Evolutionary conservation across 306 rosid species (phyloP).

Genomic region (Cucurbita ficifolia): DNA sequence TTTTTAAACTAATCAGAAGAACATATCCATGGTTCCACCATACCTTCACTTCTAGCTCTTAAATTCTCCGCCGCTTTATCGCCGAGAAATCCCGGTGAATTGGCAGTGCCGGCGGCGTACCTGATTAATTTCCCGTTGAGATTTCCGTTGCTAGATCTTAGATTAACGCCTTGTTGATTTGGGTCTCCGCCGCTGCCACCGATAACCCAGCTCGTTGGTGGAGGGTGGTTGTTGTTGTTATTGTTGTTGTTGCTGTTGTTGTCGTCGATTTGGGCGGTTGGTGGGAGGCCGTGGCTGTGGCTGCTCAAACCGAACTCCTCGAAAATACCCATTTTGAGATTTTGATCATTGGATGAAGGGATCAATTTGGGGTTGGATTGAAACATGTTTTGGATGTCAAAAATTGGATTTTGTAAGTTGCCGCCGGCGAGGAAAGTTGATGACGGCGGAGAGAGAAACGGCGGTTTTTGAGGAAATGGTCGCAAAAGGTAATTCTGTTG

Average conservation of each 20-base stretch:
- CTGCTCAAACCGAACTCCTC: constrained; percentile 40
- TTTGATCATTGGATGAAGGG: constrained; percentile 12
- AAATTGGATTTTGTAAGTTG: constrained; percentile 30
- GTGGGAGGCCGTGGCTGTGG: constrained; percentile 14
- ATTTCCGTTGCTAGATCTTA: constrained; percentile 29
- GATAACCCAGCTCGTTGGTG: background rate
- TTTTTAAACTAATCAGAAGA: constrained; percentile 49
- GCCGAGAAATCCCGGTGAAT: constrained; percentile 34
- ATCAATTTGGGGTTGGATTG: constrained; percentile 14
- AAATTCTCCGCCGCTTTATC: constrained; percentile 27
- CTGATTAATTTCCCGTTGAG: constrained; percentile 18
- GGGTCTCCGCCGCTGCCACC: constrained; percentile 1
- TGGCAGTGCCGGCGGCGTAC: constrained; percentile 12
- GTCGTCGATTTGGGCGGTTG: constrained; percentile 1
- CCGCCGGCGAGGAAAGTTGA: constrained; percentile 7
- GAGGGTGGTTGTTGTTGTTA: constrained; percentile 10
- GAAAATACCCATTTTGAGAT: constrained; percentile 28
- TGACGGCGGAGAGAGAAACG: constrained; percentile 7
- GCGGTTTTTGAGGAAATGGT: constrained; percentile 57
- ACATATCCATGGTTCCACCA: constrained; percentile 94
- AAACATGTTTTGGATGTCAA: constrained; percentile 21
- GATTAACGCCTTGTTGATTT: constrained; percentile 9
- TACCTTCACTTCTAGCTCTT: constrained; percentile 60
- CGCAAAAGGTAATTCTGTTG: constrained; percentile 42
- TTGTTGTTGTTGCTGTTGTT: background rate